Evolutionary conservation across 2,329 filamentous ascomycete species (phyloP).

Genomic region (Hypoxylon sp.): DNA sequence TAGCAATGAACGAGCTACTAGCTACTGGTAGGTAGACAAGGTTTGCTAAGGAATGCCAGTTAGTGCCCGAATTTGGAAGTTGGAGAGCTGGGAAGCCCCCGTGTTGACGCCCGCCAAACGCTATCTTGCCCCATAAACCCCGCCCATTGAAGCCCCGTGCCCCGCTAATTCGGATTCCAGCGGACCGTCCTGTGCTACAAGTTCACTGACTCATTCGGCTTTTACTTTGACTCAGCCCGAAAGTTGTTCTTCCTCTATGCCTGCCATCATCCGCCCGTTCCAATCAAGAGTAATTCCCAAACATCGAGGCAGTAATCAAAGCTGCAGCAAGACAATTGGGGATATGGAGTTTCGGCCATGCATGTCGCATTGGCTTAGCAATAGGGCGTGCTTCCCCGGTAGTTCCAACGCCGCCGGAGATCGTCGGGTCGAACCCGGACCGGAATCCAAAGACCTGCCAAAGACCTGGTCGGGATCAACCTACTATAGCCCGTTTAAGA

Average conservation of each 20-base stretch:
- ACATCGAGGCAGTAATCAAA: neutral
- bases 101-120: slow-evolving; percentile 11
- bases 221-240: neutral
- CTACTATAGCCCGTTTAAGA: neutral
- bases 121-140: slow-evolving; percentile 22
- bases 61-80: slow-evolving; percentile 23
- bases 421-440: slow-evolving; percentile 37
- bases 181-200: slow-evolving; percentile 26
- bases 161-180: slow-evolving; percentile 29
- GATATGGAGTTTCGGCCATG: slow-evolving; percentile 8
- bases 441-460: slow-evolving; percentile 6
- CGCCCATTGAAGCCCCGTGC: slow-evolving; percentile 1
- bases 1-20: neutral
- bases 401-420: slow-evolving; percentile 42
- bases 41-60: neutral
- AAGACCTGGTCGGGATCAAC: neutral
- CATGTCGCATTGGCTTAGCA: slow-evolving; percentile 8
- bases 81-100: slow-evolving; percentile 8
- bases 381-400: slow-evolving; percentile 14
- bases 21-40: too few species aligned
- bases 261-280: neutral
- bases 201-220: slow-evolving; percentile 14
- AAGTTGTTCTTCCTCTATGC: neutral
- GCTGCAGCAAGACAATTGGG: slow-evolving; percentile 9
- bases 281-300: slow-evolving; percentile 3